A percentile compares a stretch with the other conserved stretches of the same genome.
These are phyloP conservation scores for Angophora floribunda DNA, from an alignment of 345 rosid genomes.

Conservation along the genomic window DNA sequence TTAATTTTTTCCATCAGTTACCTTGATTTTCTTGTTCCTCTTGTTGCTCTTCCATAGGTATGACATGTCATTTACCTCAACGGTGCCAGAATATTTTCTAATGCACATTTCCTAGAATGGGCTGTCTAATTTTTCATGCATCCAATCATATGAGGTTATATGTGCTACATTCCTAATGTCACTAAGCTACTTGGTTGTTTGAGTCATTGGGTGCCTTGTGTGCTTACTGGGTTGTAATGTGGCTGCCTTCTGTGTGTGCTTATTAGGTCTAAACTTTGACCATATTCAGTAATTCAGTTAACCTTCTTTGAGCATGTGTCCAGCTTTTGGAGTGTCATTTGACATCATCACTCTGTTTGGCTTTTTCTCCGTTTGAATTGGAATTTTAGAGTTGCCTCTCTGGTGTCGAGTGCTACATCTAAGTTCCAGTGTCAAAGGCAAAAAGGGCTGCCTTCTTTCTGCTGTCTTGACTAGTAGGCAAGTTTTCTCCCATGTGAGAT, in stretches of 20 bases:
- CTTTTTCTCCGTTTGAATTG: neutral
- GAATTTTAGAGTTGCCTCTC: neutral
- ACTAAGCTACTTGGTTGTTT: neutral
- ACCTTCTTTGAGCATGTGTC: neutral
- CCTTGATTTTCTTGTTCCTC: conserved; percentile 70
- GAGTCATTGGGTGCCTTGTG: neutral
- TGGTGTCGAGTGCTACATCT: neutral
- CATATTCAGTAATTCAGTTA: neutral
- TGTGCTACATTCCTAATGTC: neutral
- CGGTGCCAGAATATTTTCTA: neutral
- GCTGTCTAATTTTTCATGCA: neutral
- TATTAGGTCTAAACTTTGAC: neutral
- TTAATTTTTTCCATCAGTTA: conserved; percentile 46
- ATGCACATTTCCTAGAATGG: neutral
- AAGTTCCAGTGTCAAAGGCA: neutral
- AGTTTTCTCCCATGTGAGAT: neutral
- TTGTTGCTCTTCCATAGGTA: conserved; percentile 89
- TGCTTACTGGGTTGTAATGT: neutral
- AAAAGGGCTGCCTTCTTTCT: neutral
- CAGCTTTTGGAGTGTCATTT: neutral
- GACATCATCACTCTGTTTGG: neutral
- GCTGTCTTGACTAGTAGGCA: neutral
- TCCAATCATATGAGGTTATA: neutral
- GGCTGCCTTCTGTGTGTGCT: neutral
- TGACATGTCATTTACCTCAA: neutral